Conservation (phyloP, 1,284 basidiomycete species). For the Malassezia furfur region DNA sequence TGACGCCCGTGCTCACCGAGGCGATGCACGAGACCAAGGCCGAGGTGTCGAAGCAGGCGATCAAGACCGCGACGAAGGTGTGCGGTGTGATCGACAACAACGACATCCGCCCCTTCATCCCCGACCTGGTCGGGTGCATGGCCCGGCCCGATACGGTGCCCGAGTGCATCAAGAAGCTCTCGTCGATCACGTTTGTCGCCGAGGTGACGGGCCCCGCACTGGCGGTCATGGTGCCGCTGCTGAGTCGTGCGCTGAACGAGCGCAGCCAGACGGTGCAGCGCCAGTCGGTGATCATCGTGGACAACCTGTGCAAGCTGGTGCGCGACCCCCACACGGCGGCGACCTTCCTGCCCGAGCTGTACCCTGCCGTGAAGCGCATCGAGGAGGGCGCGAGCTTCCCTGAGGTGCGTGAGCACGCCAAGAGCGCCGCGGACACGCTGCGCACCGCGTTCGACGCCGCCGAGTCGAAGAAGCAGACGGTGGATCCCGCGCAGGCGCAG, state of each 20-base stretch:
- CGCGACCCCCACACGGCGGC: constrained; percentile 83
- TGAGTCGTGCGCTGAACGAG: constrained; percentile 86
- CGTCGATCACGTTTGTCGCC: constrained; percentile 88
- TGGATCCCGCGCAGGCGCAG: constrained; percentile 30
- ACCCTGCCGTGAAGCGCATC: constrained; percentile 85
- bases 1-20: constrained; percentile 75
- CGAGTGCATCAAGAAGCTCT: constrained; percentile 88
- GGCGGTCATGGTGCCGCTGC: constrained; percentile 86
- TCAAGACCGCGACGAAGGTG: constrained; percentile 84
- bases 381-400: constrained; percentile 88
- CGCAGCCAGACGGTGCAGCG: constrained; percentile 65
- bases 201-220: constrained; percentile 93
- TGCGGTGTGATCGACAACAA: constrained; percentile 88
- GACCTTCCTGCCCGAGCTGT: constrained; percentile 73
- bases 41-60: constrained; percentile 79
- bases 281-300: constrained; percentile 76
- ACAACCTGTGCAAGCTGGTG: constrained; percentile 96
- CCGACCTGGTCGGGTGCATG: constrained; percentile 77
- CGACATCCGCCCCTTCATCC: constrained; percentile 82
- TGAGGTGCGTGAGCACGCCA: constrained; percentile 57
- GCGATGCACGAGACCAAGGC: constrained; percentile 96
- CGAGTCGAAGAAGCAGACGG: constrained; percentile 23
- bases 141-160: constrained; percentile 71
- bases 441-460: constrained; percentile 27
- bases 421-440: constrained; percentile 40